Conservation (phyloP, 306 rosid species). For the Psophocarpus tetragonolobus region DNA sequence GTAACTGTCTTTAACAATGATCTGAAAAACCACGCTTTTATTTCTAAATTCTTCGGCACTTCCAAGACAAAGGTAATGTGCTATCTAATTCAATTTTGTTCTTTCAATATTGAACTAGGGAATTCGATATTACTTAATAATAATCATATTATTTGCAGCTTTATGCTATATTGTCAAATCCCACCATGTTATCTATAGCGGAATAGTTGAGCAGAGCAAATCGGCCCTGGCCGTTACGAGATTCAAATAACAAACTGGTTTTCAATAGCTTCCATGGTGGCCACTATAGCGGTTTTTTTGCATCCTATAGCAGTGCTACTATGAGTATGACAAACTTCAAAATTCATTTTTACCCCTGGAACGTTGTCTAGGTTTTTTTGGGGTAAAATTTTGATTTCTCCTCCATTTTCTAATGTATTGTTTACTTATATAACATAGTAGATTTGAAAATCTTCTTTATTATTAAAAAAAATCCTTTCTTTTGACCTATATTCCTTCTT, state of each 20-base stretch:
- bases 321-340: not conserved
- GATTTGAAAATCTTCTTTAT: not conserved
- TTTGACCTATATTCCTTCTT: not conserved
- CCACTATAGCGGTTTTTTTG: not conserved
- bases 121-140: not conserved
- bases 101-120: not conserved
- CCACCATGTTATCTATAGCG: not conserved
- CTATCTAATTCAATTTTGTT: not conserved
- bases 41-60: slow-evolving; percentile 65
- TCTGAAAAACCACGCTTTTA: slow-evolving; percentile 63
- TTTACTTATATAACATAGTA: not conserved
- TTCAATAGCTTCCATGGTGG: not conserved
- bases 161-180: slow-evolving; percentile 9
- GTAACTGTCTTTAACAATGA: slow-evolving; percentile 70
- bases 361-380: not conserved
- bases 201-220: not conserved
- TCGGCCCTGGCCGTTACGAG: not conserved
- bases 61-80: slow-evolving; percentile 59
- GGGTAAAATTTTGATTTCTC: not conserved
- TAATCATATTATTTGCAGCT: not conserved
- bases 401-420: not conserved
- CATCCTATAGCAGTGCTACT: not conserved
- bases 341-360: too few species aligned
- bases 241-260: not conserved
- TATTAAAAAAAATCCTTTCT: too few species aligned